phyloP scores from a whole-genome alignment of 1,139 yeast genomes.

The Pichia sp. region DNA sequence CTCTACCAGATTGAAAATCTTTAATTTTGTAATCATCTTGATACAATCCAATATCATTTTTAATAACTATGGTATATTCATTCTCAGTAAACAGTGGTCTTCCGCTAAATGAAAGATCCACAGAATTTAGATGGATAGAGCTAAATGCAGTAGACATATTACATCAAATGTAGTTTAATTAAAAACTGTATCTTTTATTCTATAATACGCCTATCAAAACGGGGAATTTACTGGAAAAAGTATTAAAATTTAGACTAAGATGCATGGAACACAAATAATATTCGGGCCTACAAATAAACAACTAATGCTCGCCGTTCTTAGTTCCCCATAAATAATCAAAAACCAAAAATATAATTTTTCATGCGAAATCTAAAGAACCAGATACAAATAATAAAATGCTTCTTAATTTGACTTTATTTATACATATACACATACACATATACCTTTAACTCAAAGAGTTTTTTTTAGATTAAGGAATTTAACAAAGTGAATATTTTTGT shows the following conservation, averaged over 20 bases:
- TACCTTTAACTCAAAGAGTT: neutral
- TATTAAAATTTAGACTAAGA: too few species aligned
- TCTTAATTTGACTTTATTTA: too few species aligned
- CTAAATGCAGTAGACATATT: constrained; percentile 9
- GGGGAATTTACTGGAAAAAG: too few species aligned
- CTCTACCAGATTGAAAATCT: constrained; percentile 65
- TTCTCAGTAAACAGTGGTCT: constrained; percentile 38
- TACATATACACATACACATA: neutral
- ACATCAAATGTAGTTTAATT: neutral
- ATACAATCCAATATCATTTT: constrained; percentile 59
- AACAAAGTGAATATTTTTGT: constrained; percentile 41
- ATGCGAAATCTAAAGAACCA: too few species aligned
- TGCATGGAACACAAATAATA: too few species aligned
- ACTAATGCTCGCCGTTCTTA: too few species aligned
- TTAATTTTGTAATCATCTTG: constrained; percentile 62
- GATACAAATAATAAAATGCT: too few species aligned
- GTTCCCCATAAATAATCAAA: too few species aligned
- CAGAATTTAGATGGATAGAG: constrained; percentile 34
- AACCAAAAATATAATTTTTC: too few species aligned
- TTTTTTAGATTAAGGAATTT: constrained; percentile 21
- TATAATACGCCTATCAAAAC: neutral
- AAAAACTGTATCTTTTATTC: too few species aligned
- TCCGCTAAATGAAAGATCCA: constrained; percentile 35
- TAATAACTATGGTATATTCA: constrained; percentile 42
- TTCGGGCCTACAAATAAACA: too few species aligned